phyloP scores from a whole-genome alignment of 2,329 filamentous ascomycete genomes.

The Cercospora sp. region DNA sequence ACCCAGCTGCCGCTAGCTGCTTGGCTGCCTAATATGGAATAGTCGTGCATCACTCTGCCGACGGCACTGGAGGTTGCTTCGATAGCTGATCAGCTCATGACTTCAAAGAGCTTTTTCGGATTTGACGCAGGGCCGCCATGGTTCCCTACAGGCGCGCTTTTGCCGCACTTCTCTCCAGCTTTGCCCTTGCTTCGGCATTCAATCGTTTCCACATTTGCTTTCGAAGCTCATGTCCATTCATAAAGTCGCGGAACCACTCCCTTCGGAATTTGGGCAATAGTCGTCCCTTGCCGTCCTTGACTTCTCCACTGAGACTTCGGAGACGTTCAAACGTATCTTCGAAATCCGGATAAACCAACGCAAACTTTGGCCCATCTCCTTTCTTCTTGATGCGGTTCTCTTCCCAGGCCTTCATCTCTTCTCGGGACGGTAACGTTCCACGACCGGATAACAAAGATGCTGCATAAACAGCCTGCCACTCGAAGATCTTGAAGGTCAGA shows the following conservation, averaged over 20 bases:
- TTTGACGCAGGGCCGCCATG: background rate
- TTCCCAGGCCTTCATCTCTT: slow-evolving; percentile 60
- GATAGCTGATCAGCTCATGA: background rate
- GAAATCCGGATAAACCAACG: slow-evolving; percentile 61
- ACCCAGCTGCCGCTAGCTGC: background rate
- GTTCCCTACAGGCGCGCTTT: background rate
- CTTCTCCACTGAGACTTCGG: slow-evolving; percentile 51
- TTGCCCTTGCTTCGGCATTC: slow-evolving; percentile 10
- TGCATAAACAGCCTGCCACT: slow-evolving; percentile 66
- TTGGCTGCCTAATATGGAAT: background rate
- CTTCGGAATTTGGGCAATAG: slow-evolving; percentile 10
- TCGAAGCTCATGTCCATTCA: slow-evolving; percentile 16
- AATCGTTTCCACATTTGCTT: slow-evolving; percentile 17
- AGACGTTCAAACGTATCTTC: slow-evolving; percentile 64
- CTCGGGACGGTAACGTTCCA: slow-evolving; percentile 50
- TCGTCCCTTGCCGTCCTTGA: slow-evolving; percentile 2
- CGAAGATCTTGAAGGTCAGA: slow-evolving; percentile 67
- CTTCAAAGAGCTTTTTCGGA: background rate
- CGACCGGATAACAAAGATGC: slow-evolving; percentile 60
- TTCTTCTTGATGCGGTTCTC: slow-evolving; percentile 52
- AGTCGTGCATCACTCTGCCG: background rate
- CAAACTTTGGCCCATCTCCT: slow-evolving; percentile 60
- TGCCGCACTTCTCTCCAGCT: background rate
- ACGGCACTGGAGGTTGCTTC: background rate
- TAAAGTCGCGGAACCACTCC: slow-evolving; percentile 18